Base-by-base conservation (phyloP, 73 alveolate species). In the Tetrahymena elliotti region DNA sequence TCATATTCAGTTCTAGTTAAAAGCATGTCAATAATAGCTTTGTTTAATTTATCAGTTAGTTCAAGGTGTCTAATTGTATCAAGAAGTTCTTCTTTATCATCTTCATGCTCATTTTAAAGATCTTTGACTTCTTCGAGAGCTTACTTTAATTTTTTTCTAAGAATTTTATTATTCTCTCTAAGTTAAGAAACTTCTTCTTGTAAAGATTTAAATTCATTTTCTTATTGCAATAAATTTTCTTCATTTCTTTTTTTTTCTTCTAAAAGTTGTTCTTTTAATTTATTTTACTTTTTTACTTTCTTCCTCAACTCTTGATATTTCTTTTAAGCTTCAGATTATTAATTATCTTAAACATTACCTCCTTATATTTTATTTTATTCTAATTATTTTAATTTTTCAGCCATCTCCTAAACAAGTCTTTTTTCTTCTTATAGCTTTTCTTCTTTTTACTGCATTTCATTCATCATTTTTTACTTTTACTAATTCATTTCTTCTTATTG, bases 281-380 rank as follows among this genome's bases (percentile, higher is more conserved):
- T 95, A 93, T 93, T 96, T 93, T 98, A 94, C 54, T 96, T 94
- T 93, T 96, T 97, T n/a, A 98, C 83, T 53, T 96, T 96, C 93
- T 95, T 95, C 37, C 97, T 83, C 35, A 92, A 83, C 47, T 97
- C 97, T 35, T 97, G 41, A 52, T 97, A 95, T 52, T 96, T 97
- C 88, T 96, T 97, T 54, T 97, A 97, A 53, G 97, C 98, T 82
- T 97, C 98, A 24, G 95, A 94, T 20, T 95, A 96, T 35, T 94
- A 93, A 35, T 98, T 98, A 20, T 98, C 98, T 35, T 93, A 33
- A 12, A 97, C 97, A 53, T n/a, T 31, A 24, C 88, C 88, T 22
- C 88, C 88, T 68, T 68, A 31, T 24, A 68, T 68, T 68, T 68
- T 68, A 68, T 68, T 68, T 10, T 68, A 68, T 68, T 68, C 88